These are phyloP conservation scores for Purshia tridentata DNA, from an alignment of 306 rosid species.

Conservation along the genomic window DNA sequence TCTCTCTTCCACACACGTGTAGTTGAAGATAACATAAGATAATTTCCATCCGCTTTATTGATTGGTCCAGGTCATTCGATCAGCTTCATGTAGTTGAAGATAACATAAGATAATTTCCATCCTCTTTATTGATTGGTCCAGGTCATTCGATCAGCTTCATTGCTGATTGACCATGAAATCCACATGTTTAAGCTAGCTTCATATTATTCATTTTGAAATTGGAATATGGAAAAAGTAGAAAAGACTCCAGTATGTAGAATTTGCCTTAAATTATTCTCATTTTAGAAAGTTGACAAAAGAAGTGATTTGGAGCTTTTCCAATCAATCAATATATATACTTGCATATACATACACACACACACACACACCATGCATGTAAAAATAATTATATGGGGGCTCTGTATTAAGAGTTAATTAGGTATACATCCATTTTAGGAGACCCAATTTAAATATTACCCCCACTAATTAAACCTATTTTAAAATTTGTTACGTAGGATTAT, in stretches of 20 bases:
- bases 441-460: too few relatives aligned
- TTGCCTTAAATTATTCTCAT: slow-evolving; percentile 18
- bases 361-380: background rate
- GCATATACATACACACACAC: background rate
- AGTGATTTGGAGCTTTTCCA: slow-evolving; percentile 41
- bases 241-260: slow-evolving; percentile 1
- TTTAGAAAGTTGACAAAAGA: slow-evolving; percentile 35
- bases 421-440: too few relatives aligned
- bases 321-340: background rate
- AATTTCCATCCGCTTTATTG: slow-evolving; percentile 26
- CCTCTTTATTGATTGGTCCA: slow-evolving; percentile 26
- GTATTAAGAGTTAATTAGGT: too few relatives aligned
- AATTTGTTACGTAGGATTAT: too few relatives aligned
- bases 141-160: slow-evolving; percentile 14
- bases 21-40: slow-evolving; percentile 45
- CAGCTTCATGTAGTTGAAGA: slow-evolving; percentile 46
- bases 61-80: slow-evolving; percentile 22
- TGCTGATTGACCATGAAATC: slow-evolving; percentile 37
- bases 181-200: slow-evolving; percentile 27
- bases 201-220: background rate
- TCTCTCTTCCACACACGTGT: slow-evolving; percentile 50
- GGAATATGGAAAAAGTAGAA: slow-evolving; percentile 20
- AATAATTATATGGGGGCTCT: too few relatives aligned
- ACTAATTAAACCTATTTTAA: too few relatives aligned
- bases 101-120: slow-evolving; percentile 31